A percentile compares a stretch with the other conserved stretches of the same genome.
Conservation (phyloP, 352 stramenopile species). For the Sclerospora graminicola region DNA sequence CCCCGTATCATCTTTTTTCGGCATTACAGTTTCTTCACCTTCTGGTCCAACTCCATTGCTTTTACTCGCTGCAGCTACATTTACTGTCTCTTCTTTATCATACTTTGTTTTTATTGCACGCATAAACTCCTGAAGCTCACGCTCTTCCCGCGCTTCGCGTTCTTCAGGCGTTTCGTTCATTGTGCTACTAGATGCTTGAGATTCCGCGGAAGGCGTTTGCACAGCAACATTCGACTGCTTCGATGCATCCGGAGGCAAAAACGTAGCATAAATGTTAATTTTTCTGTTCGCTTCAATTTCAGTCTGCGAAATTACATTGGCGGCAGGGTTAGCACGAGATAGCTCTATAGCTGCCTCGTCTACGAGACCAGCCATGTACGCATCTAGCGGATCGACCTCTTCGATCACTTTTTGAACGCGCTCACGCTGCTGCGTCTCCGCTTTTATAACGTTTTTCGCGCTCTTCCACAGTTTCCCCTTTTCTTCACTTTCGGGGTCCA, state of each 20-base stretch:
- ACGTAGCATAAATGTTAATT: slow-evolving; percentile 83
- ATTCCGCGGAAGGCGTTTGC: no score
- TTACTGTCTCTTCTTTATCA: slow-evolving; percentile 35
- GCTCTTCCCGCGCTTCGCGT: no score
- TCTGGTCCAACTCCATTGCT: slow-evolving; percentile 1
- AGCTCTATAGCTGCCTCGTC: slow-evolving; percentile 70
- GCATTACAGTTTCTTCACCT: slow-evolving; percentile 5
- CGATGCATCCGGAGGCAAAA: slow-evolving; percentile 40
- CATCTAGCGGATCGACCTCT: slow-evolving; percentile 75
- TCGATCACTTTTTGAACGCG: slow-evolving; percentile 64
- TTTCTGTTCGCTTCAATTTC: slow-evolving; percentile 68
- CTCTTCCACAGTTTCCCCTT: slow-evolving; percentile 41
- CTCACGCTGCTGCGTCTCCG: slow-evolving; percentile 36
- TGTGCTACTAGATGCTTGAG: no score
- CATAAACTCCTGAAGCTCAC: no score
- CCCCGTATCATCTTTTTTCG: slow-evolving; percentile 60
- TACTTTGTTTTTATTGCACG: slow-evolving; percentile 65
- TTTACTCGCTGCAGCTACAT: not conserved
- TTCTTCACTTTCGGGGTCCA: slow-evolving; percentile 58
- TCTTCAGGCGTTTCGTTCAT: no score
- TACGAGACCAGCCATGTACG: slow-evolving; percentile 78
- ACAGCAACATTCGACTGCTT: slow-evolving; percentile 5
- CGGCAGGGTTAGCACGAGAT: slow-evolving; percentile 50
- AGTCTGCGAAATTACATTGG: slow-evolving; percentile 81
- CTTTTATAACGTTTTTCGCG: slow-evolving; percentile 34